A percentile compares a stretch with the other conserved stretches of the same genome.
These are phyloP conservation scores for Axilococcus clingmanii DNA, from an alignment of 139 green algal genomes.

Conservation along the genomic window DNA sequence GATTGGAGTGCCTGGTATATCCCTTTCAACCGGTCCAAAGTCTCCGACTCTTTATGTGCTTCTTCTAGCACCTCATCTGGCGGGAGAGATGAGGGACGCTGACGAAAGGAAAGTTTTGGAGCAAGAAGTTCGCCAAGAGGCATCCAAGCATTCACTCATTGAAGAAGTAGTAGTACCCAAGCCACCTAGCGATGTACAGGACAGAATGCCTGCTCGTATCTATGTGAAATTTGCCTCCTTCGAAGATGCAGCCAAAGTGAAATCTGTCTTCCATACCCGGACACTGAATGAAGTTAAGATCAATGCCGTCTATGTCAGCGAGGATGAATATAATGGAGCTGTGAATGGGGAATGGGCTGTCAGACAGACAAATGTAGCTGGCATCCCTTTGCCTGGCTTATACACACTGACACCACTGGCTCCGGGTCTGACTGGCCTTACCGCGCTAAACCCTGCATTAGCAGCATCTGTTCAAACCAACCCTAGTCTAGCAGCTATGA, in stretches of 20 bases:
- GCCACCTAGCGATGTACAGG: conserved; percentile 29
- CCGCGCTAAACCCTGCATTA: conserved; percentile 32
- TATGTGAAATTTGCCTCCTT: conserved; percentile 52
- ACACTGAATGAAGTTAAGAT: conserved; percentile 66
- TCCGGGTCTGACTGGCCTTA: conserved; percentile 28
- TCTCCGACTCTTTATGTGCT: conserved; percentile 45
- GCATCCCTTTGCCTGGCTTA: conserved; percentile 25
- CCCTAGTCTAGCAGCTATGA: conserved; percentile 21
- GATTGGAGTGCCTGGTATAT: too few relatives aligned
- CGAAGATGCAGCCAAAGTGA: conserved; percentile 39
- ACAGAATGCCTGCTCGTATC: conserved; percentile 33
- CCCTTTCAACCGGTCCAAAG: not conserved
- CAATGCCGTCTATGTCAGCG: conserved; percentile 32
- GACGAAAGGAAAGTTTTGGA: conserved; percentile 38
- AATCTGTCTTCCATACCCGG: conserved; percentile 41
- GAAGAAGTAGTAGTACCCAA: conserved; percentile 42
- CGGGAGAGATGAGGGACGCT: conserved; percentile 10
- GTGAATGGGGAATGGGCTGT: conserved; percentile 52
- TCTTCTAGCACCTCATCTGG: conserved; percentile 29
- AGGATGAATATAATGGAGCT: conserved; percentile 51
- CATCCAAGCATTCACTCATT: conserved; percentile 45
- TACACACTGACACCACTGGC: conserved; percentile 24
- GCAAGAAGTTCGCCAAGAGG: conserved; percentile 63
- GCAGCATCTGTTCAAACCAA: conserved; percentile 26
- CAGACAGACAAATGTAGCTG: conserved; percentile 14